Conservation (phyloP, 2,329 filamentous ascomycete genomes). For the Beauveria australis region DNA sequence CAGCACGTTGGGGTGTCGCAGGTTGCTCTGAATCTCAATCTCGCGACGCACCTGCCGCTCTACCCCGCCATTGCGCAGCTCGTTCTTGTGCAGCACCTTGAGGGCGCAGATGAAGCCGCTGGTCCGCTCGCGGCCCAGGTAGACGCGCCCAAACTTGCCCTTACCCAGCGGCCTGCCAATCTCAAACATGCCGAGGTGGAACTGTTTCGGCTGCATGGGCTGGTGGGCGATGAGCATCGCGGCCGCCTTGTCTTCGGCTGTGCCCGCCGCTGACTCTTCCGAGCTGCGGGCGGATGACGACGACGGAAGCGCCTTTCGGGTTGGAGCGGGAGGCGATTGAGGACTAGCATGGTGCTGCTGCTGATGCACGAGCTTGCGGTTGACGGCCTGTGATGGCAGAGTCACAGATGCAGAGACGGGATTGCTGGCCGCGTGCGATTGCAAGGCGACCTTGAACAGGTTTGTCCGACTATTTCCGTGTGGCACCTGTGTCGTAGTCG, state of each 20-base stretch:
- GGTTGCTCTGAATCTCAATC: constrained; percentile 83
- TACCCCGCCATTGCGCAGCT: constrained; percentile 67
- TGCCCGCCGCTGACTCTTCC: constrained; percentile 36
- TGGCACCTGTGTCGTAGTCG: constrained; percentile 32
- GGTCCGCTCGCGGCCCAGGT: constrained; percentile 70
- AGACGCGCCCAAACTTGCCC: constrained; percentile 81
- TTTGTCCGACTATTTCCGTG: constrained; percentile 62
- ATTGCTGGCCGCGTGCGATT: constrained; percentile 56
- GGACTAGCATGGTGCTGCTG: constrained; percentile 37
- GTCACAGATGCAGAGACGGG: constrained; percentile 58
- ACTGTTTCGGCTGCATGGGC: constrained; percentile 51
- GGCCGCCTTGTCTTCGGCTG: constrained; percentile 39
- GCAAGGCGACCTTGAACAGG: constrained; percentile 77
- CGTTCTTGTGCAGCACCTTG: constrained; percentile 79
- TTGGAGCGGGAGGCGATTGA: constrained; percentile 30
- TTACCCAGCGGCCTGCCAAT: constrained; percentile 81
- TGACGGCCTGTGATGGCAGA: constrained; percentile 57
- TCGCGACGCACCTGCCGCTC: constrained; percentile 84
- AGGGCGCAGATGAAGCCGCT: constrained; percentile 79
- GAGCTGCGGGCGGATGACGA: constrained; percentile 26
- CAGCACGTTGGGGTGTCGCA: constrained; percentile 78
- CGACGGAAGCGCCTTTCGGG: constrained; percentile 14
- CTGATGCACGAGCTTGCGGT: constrained; percentile 33
- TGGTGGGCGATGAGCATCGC: constrained; percentile 45
- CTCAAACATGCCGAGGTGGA: constrained; percentile 91